Conservation (phyloP, 2,329 filamentous ascomycete genomes). For the Clonostachys solani region DNA sequence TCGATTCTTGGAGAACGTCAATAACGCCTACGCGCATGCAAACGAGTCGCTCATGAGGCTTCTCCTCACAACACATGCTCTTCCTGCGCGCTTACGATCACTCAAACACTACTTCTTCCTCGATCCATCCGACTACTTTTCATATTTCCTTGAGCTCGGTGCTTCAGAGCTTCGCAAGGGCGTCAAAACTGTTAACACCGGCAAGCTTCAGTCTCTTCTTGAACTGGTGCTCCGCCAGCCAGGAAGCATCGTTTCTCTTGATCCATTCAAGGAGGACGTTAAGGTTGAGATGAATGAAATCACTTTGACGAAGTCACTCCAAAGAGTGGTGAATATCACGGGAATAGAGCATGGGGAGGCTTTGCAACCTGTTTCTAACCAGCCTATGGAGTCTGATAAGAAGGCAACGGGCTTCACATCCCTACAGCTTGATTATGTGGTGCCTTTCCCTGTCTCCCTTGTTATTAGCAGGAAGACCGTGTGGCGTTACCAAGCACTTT, state of each 20-base stretch:
- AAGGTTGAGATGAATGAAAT: constrained; percentile 97
- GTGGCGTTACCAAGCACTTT: constrained; percentile 94
- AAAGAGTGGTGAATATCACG: constrained; percentile 94
- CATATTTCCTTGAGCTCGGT: constrained; percentile 92
- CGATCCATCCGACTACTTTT: constrained; percentile 96
- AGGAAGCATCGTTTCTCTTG: constrained; percentile 86
- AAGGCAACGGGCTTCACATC: constrained; percentile 89
- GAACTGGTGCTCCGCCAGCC: constrained; percentile 95
- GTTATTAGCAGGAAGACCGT: constrained; percentile 95
- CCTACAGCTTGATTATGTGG: constrained; percentile 86
- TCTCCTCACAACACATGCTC: constrained; percentile 85
- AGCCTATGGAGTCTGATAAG: constrained; percentile 73
- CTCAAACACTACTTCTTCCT: constrained; percentile 99
- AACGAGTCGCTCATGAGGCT: constrained; percentile 91
- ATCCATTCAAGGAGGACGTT: constrained; percentile 97
- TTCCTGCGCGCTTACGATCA: constrained; percentile 81
- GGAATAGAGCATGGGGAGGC: constrained; percentile 88
- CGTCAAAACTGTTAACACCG: constrained; percentile 82
- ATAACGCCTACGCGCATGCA: constrained; percentile 88
- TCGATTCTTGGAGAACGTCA: constrained; percentile 92
- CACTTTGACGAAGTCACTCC: constrained; percentile 86
- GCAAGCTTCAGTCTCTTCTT: constrained; percentile 91
- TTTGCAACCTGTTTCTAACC: constrained; percentile 63
- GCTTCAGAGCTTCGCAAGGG: constrained; percentile 87
- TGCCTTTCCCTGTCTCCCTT: constrained; percentile 91